These are phyloP conservation scores for Biscogniauxia sp. DNA, from an alignment of 2,329 filamentous ascomycete genomes.

Conservation along the genomic window DNA sequence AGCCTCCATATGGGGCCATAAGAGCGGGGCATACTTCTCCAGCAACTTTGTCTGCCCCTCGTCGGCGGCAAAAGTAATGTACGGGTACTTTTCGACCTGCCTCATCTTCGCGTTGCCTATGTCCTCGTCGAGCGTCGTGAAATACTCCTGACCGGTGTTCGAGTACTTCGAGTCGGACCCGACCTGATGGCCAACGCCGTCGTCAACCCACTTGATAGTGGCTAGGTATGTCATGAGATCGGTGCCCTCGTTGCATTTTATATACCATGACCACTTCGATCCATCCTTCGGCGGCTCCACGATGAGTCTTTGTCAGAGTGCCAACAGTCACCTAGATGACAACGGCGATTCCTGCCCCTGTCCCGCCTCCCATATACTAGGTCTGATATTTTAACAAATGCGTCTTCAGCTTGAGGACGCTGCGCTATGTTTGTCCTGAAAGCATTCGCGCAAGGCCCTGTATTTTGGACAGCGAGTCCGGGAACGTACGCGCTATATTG, in stretches of 20 bases:
- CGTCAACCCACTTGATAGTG: not conserved
- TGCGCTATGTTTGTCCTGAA: not conserved
- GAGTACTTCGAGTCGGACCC: not conserved
- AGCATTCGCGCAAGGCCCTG: not conserved
- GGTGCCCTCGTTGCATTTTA: not conserved
- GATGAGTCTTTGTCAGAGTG: not conserved
- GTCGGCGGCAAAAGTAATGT: not conserved
- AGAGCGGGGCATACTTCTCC: not conserved
- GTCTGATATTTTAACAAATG: not conserved
- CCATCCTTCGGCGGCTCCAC: not conserved
- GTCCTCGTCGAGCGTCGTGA: not conserved
- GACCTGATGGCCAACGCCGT: not conserved
- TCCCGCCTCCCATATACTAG: not conserved
- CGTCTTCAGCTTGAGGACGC: not conserved
- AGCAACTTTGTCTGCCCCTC: not conserved
- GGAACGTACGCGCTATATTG: not conserved
- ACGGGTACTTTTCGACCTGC: not conserved
- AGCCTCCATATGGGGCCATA: not conserved
- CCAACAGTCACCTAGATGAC: not conserved
- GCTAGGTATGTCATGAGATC: not conserved
- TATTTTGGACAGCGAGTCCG: not conserved
- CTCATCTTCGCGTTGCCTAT: not conserved
- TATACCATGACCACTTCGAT: not conserved
- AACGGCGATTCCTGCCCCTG: not conserved
- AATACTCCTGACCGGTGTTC: not conserved